Percentiles rank a stretch among this genome's conserved stretches.
phyloP scores from a whole-genome alignment of 371 early-diverging fungal genomes.

The Mucor sp. region DNA sequence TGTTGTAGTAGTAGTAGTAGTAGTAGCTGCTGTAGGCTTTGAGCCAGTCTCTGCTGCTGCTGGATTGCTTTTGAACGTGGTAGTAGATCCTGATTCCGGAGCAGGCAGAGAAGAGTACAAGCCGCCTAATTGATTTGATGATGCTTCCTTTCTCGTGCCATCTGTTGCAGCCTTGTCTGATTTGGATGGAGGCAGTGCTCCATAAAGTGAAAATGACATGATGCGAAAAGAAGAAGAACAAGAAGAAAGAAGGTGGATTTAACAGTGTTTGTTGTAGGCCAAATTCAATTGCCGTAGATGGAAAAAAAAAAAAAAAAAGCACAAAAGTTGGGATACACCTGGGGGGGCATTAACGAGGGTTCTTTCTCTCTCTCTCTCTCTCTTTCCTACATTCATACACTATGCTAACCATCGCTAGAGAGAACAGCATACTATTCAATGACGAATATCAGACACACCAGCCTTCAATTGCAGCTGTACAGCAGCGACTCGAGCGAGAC shows the following conservation, averaged over 20 bases:
- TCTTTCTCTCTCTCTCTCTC: no score
- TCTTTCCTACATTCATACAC: neutral
- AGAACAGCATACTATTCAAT: conserved; percentile 20
- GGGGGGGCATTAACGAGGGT: neutral
- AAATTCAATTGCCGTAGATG: neutral
- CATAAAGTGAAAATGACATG: conserved; percentile 33
- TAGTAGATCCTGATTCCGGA: conserved; percentile 14
- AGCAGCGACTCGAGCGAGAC: conserved; percentile 21
- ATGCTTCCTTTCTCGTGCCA: neutral
- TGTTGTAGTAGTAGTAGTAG: neutral
- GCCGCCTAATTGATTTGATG: neutral
- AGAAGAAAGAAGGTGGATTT: neutral
- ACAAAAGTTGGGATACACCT: neutral
- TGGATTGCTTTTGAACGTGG: neutral
- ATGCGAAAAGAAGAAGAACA: neutral
- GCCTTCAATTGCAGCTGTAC: conserved; percentile 5
- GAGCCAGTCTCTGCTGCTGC: neutral
- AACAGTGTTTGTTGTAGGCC: no score
- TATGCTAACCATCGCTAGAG: conserved; percentile 23
- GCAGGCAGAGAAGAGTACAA: conserved; percentile 32
- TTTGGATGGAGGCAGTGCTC: conserved; percentile 30
- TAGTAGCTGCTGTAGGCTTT: neutral
- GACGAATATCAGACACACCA: conserved; percentile 23
- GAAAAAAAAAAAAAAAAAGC: neutral
- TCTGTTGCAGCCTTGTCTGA: conserved; percentile 15